These are phyloP conservation scores for Globisporangium camurandrum DNA, from an alignment of 352 stramenopile genomes.

Conservation along the genomic window DNA sequence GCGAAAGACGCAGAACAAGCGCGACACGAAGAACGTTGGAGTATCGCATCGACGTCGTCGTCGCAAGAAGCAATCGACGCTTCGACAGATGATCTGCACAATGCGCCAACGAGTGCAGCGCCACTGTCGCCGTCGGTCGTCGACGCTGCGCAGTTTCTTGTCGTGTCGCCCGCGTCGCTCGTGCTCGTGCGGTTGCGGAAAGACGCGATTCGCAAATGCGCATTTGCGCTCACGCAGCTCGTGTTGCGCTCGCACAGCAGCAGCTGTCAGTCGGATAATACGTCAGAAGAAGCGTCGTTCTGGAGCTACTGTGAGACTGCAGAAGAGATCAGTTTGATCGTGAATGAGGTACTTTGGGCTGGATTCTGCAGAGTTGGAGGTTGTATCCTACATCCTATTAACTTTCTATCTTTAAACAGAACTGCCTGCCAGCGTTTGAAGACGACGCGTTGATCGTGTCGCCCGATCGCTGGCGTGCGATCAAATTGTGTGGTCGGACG, in stretches of 20 bases:
- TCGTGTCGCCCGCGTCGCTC: constrained; percentile 70
- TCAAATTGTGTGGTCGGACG: constrained; percentile 72
- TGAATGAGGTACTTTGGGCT: constrained; percentile 35
- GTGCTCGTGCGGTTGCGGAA: constrained; percentile 75
- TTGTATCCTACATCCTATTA: not conserved
- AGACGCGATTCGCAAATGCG: constrained; percentile 57
- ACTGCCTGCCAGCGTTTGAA: constrained; percentile 56
- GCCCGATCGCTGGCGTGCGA: constrained; percentile 78
- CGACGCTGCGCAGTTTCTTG: constrained; percentile 68
- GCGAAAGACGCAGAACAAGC: constrained; percentile 44
- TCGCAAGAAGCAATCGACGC: not conserved
- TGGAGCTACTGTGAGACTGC: constrained; percentile 84
- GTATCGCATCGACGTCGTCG: not conserved
- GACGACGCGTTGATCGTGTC: constrained; percentile 73
- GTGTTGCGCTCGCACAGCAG: constrained; percentile 42
- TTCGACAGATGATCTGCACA: constrained; percentile 1
- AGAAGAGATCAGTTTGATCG: constrained; percentile 78
- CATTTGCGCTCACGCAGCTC: constrained; percentile 73
- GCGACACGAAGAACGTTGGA: no score
- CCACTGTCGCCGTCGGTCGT: constrained; percentile 20
- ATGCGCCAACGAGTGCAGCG: not conserved
- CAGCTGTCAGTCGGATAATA: not conserved
- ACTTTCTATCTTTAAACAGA: constrained; percentile 11
- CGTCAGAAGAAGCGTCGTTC: constrained; percentile 29
- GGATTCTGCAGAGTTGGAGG: not conserved